These are phyloP conservation scores for Aspergillus nomiae DNA, from an alignment of 2,329 filamentous ascomycete genomes.

Conservation along the genomic window DNA sequence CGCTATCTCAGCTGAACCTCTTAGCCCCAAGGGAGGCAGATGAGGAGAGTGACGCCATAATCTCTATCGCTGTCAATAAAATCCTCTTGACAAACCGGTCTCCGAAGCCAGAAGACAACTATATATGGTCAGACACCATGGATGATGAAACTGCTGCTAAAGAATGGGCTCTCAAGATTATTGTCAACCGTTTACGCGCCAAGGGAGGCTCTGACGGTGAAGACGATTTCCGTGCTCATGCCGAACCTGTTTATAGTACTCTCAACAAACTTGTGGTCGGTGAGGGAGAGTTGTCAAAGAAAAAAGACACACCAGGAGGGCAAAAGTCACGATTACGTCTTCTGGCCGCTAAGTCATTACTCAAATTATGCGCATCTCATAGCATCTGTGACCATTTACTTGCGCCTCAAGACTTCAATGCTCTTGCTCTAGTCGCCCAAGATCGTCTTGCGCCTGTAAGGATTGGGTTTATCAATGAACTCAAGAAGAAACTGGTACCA, in stretches of 20 bases:
- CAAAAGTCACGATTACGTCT: slow-evolving; percentile 83
- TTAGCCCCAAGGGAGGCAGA: slow-evolving; percentile 72
- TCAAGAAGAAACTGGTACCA: slow-evolving; percentile 69
- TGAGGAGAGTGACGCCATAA: slow-evolving; percentile 73
- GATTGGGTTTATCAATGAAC: slow-evolving; percentile 74
- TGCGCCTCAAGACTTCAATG: slow-evolving; percentile 73
- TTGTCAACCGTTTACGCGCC: slow-evolving; percentile 82
- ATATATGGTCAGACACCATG: slow-evolving; percentile 69
- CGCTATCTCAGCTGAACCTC: slow-evolving; percentile 69
- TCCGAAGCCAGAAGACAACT: slow-evolving; percentile 53
- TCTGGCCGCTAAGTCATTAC: slow-evolving; percentile 73
- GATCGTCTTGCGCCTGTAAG: slow-evolving; percentile 75
- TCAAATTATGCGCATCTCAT: slow-evolving; percentile 81
- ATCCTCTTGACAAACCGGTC: slow-evolving; percentile 72
- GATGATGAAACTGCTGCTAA: slow-evolving; percentile 85
- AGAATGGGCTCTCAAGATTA: slow-evolving; percentile 76
- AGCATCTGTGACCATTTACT: slow-evolving; percentile 73
- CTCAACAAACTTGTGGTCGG: slow-evolving; percentile 74
- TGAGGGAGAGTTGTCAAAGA: slow-evolving; percentile 78
- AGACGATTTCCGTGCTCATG: slow-evolving; percentile 52
- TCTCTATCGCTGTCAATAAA: slow-evolving; percentile 74
- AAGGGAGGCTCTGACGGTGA: slow-evolving; percentile 52
- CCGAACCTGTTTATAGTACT: slow-evolving; percentile 73
- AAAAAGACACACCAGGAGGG: slow-evolving; percentile 70
- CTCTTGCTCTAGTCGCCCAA: slow-evolving; percentile 77